phyloP scores from a whole-genome alignment of 2,329 filamentous ascomycete species.

The Fusarium sp. region DNA sequence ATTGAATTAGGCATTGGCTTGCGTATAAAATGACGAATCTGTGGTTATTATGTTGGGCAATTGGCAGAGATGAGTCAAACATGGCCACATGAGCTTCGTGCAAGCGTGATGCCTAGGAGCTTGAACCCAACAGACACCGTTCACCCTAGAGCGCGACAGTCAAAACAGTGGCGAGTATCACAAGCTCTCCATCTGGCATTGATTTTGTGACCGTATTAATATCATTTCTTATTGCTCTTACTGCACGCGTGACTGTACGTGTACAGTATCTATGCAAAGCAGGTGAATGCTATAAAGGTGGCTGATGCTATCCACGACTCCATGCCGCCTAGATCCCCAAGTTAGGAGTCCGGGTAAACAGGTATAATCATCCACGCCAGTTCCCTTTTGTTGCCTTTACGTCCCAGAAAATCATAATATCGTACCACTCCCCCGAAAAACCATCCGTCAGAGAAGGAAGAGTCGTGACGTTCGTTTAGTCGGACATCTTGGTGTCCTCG shows the following conservation, averaged over 20 bases:
- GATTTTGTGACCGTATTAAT: constrained; percentile 28
- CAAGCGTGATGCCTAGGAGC: neutral
- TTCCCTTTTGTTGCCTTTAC: constrained; percentile 38
- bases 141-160: neutral
- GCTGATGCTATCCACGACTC: constrained; percentile 42
- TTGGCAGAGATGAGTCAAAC: constrained; percentile 6
- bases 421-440: constrained; percentile 29
- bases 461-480: constrained; percentile 44
- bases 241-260: constrained; percentile 22
- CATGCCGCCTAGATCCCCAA: constrained; percentile 40
- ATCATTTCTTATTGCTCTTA: constrained; percentile 35
- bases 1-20: neutral
- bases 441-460: constrained; percentile 11
- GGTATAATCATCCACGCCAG: constrained; percentile 38
- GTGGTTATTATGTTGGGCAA: neutral
- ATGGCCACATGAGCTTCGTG: constrained; percentile 2
- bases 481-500: constrained; percentile 78
- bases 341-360: constrained; percentile 32
- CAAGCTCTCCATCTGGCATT: constrained; percentile 1
- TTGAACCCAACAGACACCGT: neutral
- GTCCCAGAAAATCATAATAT: constrained; percentile 45
- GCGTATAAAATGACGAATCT: neutral
- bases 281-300: constrained; percentile 31
- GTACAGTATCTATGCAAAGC: constrained; percentile 43
- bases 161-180: neutral